A percentile compares a stretch with the other conserved stretches of the same genome.
Evolutionary conservation across 768 basidiomycete species (phyloP).

Genomic region (Collybia mongolica): DNA sequence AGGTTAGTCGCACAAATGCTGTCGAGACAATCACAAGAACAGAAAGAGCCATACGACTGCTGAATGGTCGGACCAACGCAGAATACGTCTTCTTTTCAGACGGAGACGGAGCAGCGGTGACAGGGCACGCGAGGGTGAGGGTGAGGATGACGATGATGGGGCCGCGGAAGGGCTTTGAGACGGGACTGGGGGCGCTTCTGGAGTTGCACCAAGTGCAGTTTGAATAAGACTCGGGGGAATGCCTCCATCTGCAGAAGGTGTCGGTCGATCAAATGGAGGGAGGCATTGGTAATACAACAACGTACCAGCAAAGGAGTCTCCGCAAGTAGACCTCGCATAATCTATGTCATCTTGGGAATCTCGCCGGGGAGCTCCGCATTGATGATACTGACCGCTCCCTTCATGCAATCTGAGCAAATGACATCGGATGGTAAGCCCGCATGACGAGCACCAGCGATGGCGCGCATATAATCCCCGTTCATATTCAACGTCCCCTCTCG

Average conservation of each 20-base stretch:
- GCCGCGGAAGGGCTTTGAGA: constrained; percentile 3
- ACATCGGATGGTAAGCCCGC: constrained; percentile 28
- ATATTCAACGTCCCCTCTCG: constrained; percentile 34
- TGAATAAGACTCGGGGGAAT: constrained; percentile 16
- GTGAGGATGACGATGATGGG: constrained; percentile 1
- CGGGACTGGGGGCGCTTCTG: neutral
- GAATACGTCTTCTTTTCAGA: constrained; percentile 10
- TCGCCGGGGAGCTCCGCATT: constrained; percentile 29
- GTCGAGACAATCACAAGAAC: constrained; percentile 4
- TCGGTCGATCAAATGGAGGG: neutral
- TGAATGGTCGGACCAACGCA: constrained; percentile 8
- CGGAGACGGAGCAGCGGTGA: constrained; percentile 1
- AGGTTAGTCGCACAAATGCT: neutral
- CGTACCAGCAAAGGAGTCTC: constrained; percentile 42
- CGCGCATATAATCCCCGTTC: constrained; percentile 20
- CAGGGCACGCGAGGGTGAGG: constrained; percentile 3
- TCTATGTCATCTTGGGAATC: constrained; percentile 20
- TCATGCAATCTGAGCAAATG: constrained; percentile 44
- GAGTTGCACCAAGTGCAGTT: constrained; percentile 7
- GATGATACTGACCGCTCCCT: constrained; percentile 40
- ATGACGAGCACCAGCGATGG: constrained; percentile 22
- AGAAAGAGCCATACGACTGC: constrained; percentile 5
- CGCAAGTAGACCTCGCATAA: constrained; percentile 29
- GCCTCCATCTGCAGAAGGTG: constrained; percentile 12
- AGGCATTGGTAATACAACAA: neutral